These are phyloP conservation scores for Thuidium tamariscinum DNA, from an alignment of 225 moss, liverwort and hornwort species.

Conservation along the genomic window DNA sequence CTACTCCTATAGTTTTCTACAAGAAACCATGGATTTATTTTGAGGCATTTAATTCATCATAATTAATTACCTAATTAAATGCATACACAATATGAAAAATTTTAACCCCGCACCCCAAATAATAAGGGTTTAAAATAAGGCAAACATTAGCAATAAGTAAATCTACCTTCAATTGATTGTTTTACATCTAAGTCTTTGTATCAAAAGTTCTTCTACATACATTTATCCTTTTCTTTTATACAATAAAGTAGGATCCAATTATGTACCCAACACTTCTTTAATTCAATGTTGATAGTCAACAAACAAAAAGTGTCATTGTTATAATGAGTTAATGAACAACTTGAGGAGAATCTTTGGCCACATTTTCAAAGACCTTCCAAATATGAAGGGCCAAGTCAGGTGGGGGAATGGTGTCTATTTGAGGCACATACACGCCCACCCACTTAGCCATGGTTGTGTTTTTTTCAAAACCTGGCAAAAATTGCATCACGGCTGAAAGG, in stretches of 20 bases:
- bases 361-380: constrained; percentile 23
- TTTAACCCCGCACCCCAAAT: not conserved
- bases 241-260: not conserved
- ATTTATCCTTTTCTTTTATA: too few species aligned
- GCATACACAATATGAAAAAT: accelerated
- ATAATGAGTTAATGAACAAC: not conserved
- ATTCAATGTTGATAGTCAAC: not conserved
- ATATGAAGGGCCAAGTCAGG: not conserved
- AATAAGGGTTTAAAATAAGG: too few species aligned
- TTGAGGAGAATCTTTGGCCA: not conserved
- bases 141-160: accelerated
- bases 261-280: accelerated
- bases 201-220: not conserved
- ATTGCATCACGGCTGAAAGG: constrained; percentile 11
- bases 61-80: not conserved
- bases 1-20: accelerated
- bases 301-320: not conserved
- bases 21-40: accelerated
- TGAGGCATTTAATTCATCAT: accelerated
- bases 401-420: not conserved
- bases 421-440: constrained; percentile 11
- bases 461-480: not conserved
- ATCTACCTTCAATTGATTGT: not conserved
- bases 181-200: not conserved
- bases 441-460: constrained; percentile 10